A percentile compares a stretch with the other conserved stretches of the same genome.
phyloP scores from a whole-genome alignment of 352 stramenopile genomes.

The Pythium insidiosum region DNA sequence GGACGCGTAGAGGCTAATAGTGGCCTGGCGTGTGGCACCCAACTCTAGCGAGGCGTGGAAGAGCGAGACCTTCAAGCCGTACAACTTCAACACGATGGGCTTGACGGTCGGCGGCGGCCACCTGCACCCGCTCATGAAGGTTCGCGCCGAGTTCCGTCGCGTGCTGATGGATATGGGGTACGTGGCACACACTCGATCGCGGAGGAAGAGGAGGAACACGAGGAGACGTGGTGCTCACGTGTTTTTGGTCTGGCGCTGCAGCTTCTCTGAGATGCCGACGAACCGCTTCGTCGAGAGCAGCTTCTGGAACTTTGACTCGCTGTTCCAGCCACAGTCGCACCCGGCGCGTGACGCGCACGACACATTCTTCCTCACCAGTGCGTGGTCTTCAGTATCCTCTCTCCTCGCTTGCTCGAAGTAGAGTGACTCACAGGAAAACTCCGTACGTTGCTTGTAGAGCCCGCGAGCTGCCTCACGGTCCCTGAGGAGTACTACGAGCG shows the following conservation, averaged over 20 bases:
- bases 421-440: too few species aligned
- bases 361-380: conserved; percentile 99
- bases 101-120: conserved; percentile 93
- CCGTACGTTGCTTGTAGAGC: conserved; percentile 32
- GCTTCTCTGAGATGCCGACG: conserved; percentile 99
- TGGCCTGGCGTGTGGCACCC: not conserved
- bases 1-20: not conserved
- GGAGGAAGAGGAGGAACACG: too few species aligned
- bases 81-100: conserved; percentile 98
- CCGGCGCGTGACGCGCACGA: conserved; percentile 98
- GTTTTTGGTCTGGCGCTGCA: conserved; percentile 13
- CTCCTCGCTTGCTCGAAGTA: not conserved
- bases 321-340: conserved; percentile 99
- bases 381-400: conserved; percentile 12
- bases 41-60: conserved; percentile 86
- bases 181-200: too few species aligned
- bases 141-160: conserved; percentile 96
- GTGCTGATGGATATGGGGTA: conserved; percentile 99
- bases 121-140: conserved; percentile 97
- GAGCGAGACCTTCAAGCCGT: conserved; percentile 96
- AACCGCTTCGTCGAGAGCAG: conserved; percentile 98
- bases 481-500: conserved; percentile 99
- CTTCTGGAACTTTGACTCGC: conserved; percentile 99
- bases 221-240: too few species aligned
- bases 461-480: conserved; percentile 72